Conservation (phyloP, 2,329 filamentous ascomycete species). For the Aspergillus flavus region DNA sequence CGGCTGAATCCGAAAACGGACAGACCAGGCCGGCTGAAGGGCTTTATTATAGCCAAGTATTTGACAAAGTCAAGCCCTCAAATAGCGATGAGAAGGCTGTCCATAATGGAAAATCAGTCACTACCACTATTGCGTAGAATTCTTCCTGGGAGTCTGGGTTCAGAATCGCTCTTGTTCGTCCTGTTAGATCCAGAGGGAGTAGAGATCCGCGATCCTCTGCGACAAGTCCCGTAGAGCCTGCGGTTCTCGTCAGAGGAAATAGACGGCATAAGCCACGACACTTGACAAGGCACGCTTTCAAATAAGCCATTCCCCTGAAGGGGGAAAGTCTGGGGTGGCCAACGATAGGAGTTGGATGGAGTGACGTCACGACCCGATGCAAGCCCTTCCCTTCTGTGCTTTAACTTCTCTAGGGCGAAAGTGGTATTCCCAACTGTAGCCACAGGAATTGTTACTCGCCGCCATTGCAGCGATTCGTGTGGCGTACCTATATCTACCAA, state of each 20-base stretch:
- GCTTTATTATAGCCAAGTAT: too few species aligned
- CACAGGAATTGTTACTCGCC: not conserved
- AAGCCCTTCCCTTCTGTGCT: not conserved
- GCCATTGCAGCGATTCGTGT: not conserved
- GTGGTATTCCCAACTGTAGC: too few species aligned
- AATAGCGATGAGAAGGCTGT: not conserved
- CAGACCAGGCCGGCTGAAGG: too few species aligned
- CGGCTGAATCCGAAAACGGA: not conserved
- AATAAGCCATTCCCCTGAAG: too few species aligned
- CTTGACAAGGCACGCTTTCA: not conserved
- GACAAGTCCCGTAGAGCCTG: not conserved
- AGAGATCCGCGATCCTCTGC: not conserved
- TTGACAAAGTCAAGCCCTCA: too few species aligned
- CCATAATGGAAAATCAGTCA: not conserved
- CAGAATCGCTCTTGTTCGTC: too few species aligned
- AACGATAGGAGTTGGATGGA: not conserved
- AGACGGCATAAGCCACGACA: too few species aligned
- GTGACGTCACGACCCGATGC: not conserved
- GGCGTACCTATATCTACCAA: not conserved
- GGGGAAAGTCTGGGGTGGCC: not conserved
- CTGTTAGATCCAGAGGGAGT: not conserved
- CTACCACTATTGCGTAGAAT: not conserved
- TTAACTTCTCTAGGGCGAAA: not conserved
- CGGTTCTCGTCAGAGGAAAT: too few species aligned
- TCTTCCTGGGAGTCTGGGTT: not conserved